A percentile compares a stretch with the other conserved stretches of the same genome.
phyloP scores from a whole-genome alignment of 495 filamentous ascomycete species.

The Aspergillus cristatus region DNA sequence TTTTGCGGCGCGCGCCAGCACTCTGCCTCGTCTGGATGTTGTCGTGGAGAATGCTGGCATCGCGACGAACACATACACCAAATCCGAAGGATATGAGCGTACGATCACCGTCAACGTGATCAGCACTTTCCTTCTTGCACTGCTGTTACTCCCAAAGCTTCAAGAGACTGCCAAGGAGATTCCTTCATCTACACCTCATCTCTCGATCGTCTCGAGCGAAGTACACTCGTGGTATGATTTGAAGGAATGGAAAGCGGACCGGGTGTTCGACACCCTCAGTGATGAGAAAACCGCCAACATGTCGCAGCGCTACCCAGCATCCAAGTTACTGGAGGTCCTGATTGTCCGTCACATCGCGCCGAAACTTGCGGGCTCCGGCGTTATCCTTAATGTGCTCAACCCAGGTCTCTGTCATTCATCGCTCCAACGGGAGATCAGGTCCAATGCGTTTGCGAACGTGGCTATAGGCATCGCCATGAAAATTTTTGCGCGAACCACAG shows the following conservation, averaged over 20 bases:
- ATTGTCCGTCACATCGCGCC: slow-evolving; percentile 11
- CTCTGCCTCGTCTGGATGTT: slow-evolving; percentile 10
- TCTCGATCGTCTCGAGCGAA: slow-evolving; percentile 9
- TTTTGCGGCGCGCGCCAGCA: slow-evolving; percentile 6
- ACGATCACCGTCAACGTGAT: slow-evolving; percentile 10
- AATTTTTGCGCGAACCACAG: slow-evolving; percentile 18
- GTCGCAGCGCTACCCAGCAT: slow-evolving; percentile 3
- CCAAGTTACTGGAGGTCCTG: slow-evolving; percentile 16
- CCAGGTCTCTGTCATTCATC: slow-evolving; percentile 42
- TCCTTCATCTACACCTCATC: slow-evolving; percentile 4
- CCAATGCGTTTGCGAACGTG: slow-evolving; percentile 1
- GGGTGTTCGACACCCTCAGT: slow-evolving; percentile 7
- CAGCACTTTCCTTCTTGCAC: slow-evolving; percentile 8
- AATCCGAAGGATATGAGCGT: slow-evolving; percentile 3
- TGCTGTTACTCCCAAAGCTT: slow-evolving; percentile 8
- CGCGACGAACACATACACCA: background rate
- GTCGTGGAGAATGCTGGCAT: slow-evolving; percentile 12
- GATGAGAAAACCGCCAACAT: slow-evolving; percentile 13
- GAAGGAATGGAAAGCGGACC: slow-evolving; percentile 9
- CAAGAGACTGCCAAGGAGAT: slow-evolving; percentile 7
- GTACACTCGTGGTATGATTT: slow-evolving; percentile 11
- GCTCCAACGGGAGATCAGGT: slow-evolving; percentile 21
- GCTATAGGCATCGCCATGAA: too few species aligned
- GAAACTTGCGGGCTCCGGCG: too few species aligned
- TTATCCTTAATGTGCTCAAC: slow-evolving; percentile 31